Evolutionary conservation across 805 yeast species (phyloP), one percentile per base, ranked within the genome.

Genomic region (Metschnikowia proteae): DNA sequence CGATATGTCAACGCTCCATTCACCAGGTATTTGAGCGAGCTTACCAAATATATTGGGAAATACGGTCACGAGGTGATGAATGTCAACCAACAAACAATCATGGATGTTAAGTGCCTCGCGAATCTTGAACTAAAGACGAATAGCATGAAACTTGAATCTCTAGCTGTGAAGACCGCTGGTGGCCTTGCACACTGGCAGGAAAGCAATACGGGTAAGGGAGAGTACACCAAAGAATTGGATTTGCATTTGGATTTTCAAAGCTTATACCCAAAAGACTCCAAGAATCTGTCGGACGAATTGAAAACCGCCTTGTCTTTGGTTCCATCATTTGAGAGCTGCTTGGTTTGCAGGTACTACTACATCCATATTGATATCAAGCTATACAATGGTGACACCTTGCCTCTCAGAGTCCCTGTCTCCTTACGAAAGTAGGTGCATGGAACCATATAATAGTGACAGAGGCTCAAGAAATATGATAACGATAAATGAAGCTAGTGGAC

Each of bases 301-400:
- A 43, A 38, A n/a, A 52, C 52, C 10, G 60, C 57, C 4, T 50
- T 57, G 40, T 48, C 54, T 26, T 45, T 64, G 26, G 64, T 64
- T 11, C 68, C 68, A 8, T 55, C 59, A 10, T 64, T 63, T 49
- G 67, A 64, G 46, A 62, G 64, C 35, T 64, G 68, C 42, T 57
- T 64, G 17, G 47, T 63, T 35, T 65, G 66, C 22, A 55, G 68
- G 7, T 56, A 55, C 47, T 64, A 64, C 56, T 64, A 57, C 48
- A 43, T 60, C 23, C 46, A 45, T 31, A 48, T 61, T 9, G 49
- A 51, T 11, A 50, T 62, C 17, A 54, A 53, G 52, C 50, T 62
- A 13, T 52, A 51, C 37, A 60, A 59, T 37, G 53, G 55, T 8
- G 66, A 62, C 13, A 43, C 44, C 29, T 43, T 57, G 27, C 52